Evolutionary conservation across 78 protist genomes (phyloP).

Genomic region (Creolimax fragrantissima): DNA sequence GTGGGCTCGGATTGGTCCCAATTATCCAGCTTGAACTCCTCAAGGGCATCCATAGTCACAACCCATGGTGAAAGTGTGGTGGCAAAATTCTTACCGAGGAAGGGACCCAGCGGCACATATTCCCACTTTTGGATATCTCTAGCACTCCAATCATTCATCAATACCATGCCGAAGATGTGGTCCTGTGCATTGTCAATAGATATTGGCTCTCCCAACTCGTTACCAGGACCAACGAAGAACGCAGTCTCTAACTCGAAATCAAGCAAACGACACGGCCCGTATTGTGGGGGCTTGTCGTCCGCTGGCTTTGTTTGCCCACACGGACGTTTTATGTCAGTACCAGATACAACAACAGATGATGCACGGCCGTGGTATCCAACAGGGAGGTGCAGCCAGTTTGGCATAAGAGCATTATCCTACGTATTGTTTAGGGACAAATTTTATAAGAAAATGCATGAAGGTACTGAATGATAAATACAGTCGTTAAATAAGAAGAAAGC

Average conservation of each 20-base stretch:
- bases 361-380: constrained; percentile 93
- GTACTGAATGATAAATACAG: too few species aligned
- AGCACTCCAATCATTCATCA: constrained; percentile 91
- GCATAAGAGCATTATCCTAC: constrained; percentile 71
- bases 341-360: constrained; percentile 70
- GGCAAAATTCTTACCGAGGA: constrained; percentile 81
- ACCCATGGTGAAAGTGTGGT: constrained; percentile 92
- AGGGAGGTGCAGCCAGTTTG: constrained; percentile 81
- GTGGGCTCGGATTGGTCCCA: constrained; percentile 51
- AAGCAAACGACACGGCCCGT: constrained; percentile 36
- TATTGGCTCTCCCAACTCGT: constrained; percentile 67
- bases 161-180: constrained; percentile 80
- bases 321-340: constrained; percentile 74
- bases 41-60: constrained; percentile 83
- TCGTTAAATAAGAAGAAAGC: too few species aligned
- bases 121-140: constrained; percentile 86
- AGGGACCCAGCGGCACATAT: constrained; percentile 93
- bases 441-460: too few species aligned
- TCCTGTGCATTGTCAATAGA: constrained; percentile 57
- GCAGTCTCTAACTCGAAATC: constrained; percentile 88
- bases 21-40: constrained; percentile 62
- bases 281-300: constrained; percentile 43
- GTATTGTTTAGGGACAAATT: too few species aligned
- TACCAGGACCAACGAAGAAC: constrained; percentile 67
- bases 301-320: constrained; percentile 66